Evolutionary conservation across 2,329 filamentous ascomycete species (phyloP).

Genomic region (Hawksworthiomyces lignivorus): DNA sequence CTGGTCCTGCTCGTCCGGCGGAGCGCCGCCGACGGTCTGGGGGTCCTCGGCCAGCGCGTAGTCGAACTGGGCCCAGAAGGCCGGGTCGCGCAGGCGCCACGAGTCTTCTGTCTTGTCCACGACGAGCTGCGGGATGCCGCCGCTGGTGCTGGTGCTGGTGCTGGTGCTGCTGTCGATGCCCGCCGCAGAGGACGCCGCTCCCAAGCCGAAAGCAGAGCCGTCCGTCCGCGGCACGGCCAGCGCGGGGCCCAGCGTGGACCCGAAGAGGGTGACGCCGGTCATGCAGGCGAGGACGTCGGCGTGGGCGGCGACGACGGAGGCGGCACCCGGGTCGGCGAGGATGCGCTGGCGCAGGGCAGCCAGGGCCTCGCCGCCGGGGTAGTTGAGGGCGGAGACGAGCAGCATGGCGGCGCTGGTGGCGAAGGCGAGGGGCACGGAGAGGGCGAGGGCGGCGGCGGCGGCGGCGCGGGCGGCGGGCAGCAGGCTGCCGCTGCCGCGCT

Average conservation of each 20-base stretch:
- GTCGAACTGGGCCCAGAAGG: constrained; percentile 58
- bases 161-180: constrained; percentile 21
- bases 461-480: neutral
- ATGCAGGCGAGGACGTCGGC: constrained; percentile 62
- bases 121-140: constrained; percentile 15
- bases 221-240: constrained; percentile 8
- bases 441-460: constrained; percentile 47
- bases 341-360: constrained; percentile 36
- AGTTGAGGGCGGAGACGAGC: constrained; percentile 78
- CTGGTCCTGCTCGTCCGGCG: no score
- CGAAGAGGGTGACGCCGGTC: constrained; percentile 63
- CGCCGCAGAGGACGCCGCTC: neutral
- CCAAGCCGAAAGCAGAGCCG: no score
- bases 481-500: no score
- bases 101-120: constrained; percentile 59
- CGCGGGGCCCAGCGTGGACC: constrained; percentile 29
- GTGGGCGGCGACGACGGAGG: constrained; percentile 39
- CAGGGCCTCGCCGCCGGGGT: constrained; percentile 82
- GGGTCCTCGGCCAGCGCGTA: constrained; percentile 53
- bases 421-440: constrained; percentile 54
- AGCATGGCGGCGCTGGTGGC: constrained; percentile 59
- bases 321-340: constrained; percentile 20
- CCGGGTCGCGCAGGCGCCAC: constrained; percentile 32
- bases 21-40: constrained; percentile 21
- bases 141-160: neutral